Base-by-base conservation (phyloP, 148 eudicot genomes). In the Camellia sinensis region DNA sequence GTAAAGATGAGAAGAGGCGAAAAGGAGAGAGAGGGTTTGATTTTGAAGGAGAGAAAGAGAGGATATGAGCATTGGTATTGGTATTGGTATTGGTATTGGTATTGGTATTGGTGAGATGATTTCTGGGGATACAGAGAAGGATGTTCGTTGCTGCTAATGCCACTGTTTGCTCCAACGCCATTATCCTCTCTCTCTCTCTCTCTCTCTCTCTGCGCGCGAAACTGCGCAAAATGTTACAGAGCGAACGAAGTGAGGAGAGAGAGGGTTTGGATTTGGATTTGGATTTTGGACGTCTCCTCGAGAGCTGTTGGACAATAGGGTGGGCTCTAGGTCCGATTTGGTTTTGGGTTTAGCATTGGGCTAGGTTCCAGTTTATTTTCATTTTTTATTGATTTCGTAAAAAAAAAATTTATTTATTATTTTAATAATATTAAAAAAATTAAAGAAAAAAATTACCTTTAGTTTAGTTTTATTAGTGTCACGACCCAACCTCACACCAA, bases 101-200 rank as follows among this genome's bases (percentile, higher is more conserved):
- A 29, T 29, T 29, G 64, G 74, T 75, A 40, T 41, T 11, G 29
- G 48, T 57, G 44, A 77, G n/a, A 52, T 77, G 80, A 73, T 6
- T 48, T 50, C 79, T 71, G 46, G 81, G 6, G 40, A 54, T 43
- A 65, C 66, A 74, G 29, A 67, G n/a, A 6, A 60, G 75, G 56
- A 68, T 14, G 71, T 22, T 73, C 15, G 41, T 77, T 19, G 86
- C 63, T 19, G 86, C 63, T 37, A 71, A 18, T 2, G 63, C n/a
- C 22, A 76, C 40, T 40, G 77, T 56, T 64, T 80, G 86, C 50
- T 50, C 66, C 18, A 76, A 29, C 74, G 73, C 86, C 80, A 76
- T 44, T 1, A 4, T 21, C 3, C 64, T 17, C 64, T 61, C n/a
- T 61, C 19, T 14, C 19, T 3, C 19, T 17, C 63, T 60, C 63